These are phyloP conservation scores for Thymus quinquecostatus DNA, from an alignment of 257 asterid genomes.

Conservation along the genomic window DNA sequence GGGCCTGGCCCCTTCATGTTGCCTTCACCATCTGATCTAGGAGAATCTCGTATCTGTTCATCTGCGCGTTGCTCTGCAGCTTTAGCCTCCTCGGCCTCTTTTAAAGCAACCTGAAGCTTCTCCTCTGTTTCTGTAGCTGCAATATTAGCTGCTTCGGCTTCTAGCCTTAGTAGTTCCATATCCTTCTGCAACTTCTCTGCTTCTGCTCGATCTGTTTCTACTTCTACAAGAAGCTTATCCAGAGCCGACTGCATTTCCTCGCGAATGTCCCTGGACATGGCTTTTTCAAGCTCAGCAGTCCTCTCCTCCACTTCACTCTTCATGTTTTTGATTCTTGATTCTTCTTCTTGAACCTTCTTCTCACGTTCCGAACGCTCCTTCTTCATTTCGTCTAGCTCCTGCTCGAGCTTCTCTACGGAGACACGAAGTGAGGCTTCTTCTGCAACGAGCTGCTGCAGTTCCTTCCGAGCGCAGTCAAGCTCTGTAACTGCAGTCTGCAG, in stretches of 20 bases:
- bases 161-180: constrained; percentile 39
- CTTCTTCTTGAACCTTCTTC: constrained; percentile 48
- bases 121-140: constrained; percentile 55
- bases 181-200: constrained; percentile 45
- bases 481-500: constrained; percentile 42
- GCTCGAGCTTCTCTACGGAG: constrained; percentile 48
- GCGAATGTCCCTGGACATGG: constrained; percentile 32
- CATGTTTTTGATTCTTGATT: constrained; percentile 38
- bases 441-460: constrained; percentile 38
- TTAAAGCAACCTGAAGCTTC: constrained; percentile 46
- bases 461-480: constrained; percentile 48
- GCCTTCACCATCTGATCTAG: constrained; percentile 29
- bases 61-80: constrained; percentile 61
- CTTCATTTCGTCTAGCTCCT: constrained; percentile 47
- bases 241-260: constrained; percentile 46
- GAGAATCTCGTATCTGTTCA: constrained; percentile 51
- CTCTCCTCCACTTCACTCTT: constrained; percentile 41
- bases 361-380: constrained; percentile 40
- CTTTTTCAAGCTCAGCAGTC: constrained; percentile 51
- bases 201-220: constrained; percentile 39
- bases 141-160: constrained; percentile 45
- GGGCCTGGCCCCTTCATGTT: constrained; percentile 21
- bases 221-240: constrained; percentile 45
- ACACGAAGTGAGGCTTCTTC: constrained; percentile 43
- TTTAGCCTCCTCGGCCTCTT: constrained; percentile 58